These are phyloP conservation scores for Linnemannia schmuckeri DNA, from an alignment of 192 early-diverging fungal species.

Conservation along the genomic window DNA sequence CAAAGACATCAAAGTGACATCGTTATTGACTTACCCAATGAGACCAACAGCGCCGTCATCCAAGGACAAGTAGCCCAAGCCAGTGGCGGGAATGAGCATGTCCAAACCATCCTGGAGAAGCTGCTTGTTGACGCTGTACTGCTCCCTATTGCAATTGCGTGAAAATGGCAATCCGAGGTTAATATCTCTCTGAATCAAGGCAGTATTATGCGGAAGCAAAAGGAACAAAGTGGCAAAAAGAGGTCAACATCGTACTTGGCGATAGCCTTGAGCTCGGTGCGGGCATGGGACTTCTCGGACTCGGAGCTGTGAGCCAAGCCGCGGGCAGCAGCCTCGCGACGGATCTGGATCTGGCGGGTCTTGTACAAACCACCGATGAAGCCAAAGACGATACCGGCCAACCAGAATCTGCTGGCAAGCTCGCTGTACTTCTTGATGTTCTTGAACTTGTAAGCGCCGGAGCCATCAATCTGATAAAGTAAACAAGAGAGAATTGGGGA, in stretches of 20 bases:
- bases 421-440: conserved; percentile 74
- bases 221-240: not conserved
- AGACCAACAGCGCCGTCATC: conserved; percentile 81
- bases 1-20: not conserved
- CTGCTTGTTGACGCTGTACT: conserved; percentile 60
- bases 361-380: conserved; percentile 75
- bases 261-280: conserved; percentile 56
- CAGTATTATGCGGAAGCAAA: not conserved
- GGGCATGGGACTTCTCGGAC: conserved; percentile 53
- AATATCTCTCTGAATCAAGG: not conserved
- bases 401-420: conserved; percentile 76
- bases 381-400: conserved; percentile 72
- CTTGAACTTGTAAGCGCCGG: conserved; percentile 71
- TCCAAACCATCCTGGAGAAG: conserved; percentile 79
- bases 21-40: conserved; percentile 63
- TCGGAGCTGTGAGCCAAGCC: conserved; percentile 44
- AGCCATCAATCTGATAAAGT: conserved; percentile 64
- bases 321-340: conserved; percentile 52
- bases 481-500: not conserved
- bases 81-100: conserved; percentile 76
- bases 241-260: conserved; percentile 56
- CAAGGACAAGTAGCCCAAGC: conserved; percentile 71
- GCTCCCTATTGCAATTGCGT: conserved; percentile 62
- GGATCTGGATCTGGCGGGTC: conserved; percentile 66
- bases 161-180: not conserved